Evolutionary conservation across 2,329 filamentous ascomycete species (phyloP), one percentile per base, ranked within the genome.

Genomic region (Cladobotryum protrusum): DNA sequence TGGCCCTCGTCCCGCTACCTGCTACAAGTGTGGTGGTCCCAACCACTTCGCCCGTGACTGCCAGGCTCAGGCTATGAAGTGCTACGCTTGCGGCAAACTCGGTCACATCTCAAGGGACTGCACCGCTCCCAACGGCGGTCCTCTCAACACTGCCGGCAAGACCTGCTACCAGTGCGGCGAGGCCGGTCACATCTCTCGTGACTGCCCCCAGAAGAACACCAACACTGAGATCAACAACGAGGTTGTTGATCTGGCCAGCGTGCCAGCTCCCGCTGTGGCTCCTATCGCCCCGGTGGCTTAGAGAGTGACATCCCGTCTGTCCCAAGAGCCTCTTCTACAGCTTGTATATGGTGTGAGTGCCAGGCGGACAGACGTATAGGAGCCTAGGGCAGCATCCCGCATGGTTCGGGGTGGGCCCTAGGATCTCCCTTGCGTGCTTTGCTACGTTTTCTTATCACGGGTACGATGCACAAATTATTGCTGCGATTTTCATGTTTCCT

Each of bases 41-140:
- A 99, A 99, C 79, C 93, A 99, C 75, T 99, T 95, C 67, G 93
- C 93, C 57, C 87, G 93, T 58, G 93, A 99, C 66, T 99, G 93
- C 79, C 93, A 97, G 77, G 91, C 93, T 60, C 90, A 96, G 72
- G 89, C 90, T 56, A 95, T 96, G 89, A 96, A 96, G 77, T 96
- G 91, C 79, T 96, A 96, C 65, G 91, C 91, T 59, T 96, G 91
- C 67, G 91, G 91, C 68, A 96, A 96, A 77, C 83, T 95, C 60
- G 89, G 89, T 46, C 90, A 96, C 74, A 96, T 96, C 70, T 95
- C 88, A 11, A 77, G 79, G 62, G 93, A 99, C 72, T 99, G 93
- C 79, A 96, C 91, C 43, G 89, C 92, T 54, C 92, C 93, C 57
- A 97, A 97, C 70, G 93, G 93, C 50, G 93, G 93, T 19, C 90